phyloP scores from a whole-genome alignment of 2,329 filamentous ascomycete species.

The Knufia petricola region DNA sequence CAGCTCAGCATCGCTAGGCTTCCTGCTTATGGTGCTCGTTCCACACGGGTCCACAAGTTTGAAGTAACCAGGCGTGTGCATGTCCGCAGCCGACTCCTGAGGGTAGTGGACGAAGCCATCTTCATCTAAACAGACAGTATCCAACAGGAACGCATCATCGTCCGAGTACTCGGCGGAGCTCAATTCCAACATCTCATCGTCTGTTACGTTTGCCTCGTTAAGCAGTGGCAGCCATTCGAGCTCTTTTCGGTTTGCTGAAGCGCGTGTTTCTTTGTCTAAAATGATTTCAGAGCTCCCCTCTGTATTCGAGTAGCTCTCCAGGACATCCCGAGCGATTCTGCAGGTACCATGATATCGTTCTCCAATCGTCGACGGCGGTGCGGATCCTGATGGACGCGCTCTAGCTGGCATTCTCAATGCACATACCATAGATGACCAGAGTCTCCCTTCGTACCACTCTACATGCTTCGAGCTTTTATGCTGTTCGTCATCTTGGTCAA shows the following conservation, averaged over 20 bases:
- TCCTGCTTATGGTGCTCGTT: neutral
- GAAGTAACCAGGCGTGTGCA: neutral
- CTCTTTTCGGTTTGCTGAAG: neutral
- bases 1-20: neutral
- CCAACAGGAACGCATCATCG: neutral
- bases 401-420: neutral
- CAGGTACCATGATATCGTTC: neutral
- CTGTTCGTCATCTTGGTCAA: neutral
- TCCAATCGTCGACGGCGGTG: neutral
- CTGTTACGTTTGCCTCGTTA: neutral
- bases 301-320: neutral
- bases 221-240: neutral
- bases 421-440: constrained; percentile 6
- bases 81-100: neutral
- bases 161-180: neutral
- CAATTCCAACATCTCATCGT: neutral
- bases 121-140: neutral
- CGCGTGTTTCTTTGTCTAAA: neutral
- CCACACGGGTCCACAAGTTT: neutral
- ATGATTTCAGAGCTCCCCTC: neutral
- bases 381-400: neutral
- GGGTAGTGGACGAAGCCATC: neutral
- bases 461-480: neutral
- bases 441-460: neutral
- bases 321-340: neutral